These are phyloP conservation scores for Clathrus columnatus DNA, from an alignment of 768 basidiomycete genomes.

Conservation along the genomic window DNA sequence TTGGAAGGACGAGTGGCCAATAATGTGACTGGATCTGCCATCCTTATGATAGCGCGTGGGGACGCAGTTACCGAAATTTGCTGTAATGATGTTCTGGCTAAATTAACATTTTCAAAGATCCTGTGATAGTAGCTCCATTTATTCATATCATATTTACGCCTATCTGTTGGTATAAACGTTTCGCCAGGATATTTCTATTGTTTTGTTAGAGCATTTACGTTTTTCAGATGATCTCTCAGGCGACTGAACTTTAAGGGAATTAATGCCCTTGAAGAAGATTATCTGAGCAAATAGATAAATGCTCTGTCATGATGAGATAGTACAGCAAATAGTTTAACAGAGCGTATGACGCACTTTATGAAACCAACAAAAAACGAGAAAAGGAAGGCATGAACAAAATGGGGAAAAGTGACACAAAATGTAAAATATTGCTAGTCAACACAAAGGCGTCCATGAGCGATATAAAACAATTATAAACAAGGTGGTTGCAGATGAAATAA, in stretches of 20 bases:
- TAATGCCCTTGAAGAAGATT: background rate
- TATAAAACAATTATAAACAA: background rate
- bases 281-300: background rate
- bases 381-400: background rate
- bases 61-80: too few relatives aligned
- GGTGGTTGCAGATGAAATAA: background rate
- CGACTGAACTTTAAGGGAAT: too few relatives aligned
- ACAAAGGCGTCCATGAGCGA: background rate
- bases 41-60: too few relatives aligned
- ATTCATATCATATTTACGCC: too few relatives aligned
- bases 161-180: too few relatives aligned
- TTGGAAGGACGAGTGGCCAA: background rate
- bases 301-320: background rate
- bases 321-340: conserved; percentile 11
- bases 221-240: too few relatives aligned
- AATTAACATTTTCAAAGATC: too few relatives aligned
- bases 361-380: background rate
- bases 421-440: background rate
- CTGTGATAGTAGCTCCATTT: too few relatives aligned
- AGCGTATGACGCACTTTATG: background rate
- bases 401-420: background rate
- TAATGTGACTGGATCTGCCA: background rate
- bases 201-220: too few relatives aligned
- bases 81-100: too few relatives aligned
- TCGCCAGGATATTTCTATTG: too few relatives aligned